Conservation (phyloP, 768 basidiomycete genomes). For the Psilocybe cyanescens region DNA sequence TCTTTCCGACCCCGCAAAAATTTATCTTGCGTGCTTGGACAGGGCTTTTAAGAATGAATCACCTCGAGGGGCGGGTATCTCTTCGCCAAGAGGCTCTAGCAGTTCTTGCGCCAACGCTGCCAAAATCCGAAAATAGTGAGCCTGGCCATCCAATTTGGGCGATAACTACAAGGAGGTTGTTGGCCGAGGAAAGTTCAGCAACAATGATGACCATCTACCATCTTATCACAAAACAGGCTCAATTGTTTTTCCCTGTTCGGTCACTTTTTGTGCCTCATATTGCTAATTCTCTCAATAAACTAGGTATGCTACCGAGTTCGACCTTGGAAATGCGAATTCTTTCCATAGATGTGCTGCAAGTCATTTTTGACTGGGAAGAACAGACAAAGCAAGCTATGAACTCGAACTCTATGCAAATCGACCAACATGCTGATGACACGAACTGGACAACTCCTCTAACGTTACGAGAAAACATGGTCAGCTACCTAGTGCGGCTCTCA, state of each 20-base stretch:
- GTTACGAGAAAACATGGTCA: constrained; percentile 90
- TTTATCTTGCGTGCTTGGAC: constrained; percentile 92
- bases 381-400: constrained; percentile 44
- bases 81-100: constrained; percentile 86
- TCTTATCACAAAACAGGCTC: constrained; percentile 87
- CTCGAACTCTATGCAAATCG: constrained; percentile 16
- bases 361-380: constrained; percentile 95
- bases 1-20: constrained; percentile 87
- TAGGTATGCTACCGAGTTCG: constrained; percentile 77
- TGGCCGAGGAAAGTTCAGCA: constrained; percentile 87
- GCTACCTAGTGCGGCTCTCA: constrained; percentile 92
- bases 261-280: constrained; percentile 93
- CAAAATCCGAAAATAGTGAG: constrained; percentile 60
- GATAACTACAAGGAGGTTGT: constrained; percentile 77
- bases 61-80: constrained; percentile 71
- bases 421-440: constrained; percentile 28
- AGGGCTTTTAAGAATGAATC: constrained; percentile 80
- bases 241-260: constrained; percentile 92
- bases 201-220: constrained; percentile 83
- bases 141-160: constrained; percentile 81
- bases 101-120: constrained; percentile 82
- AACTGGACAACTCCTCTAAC: constrained; percentile 77
- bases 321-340: constrained; percentile 82
- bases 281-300: constrained; percentile 84
- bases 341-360: constrained; percentile 89